phyloP scores from a whole-genome alignment of 1,284 basidiomycete species.

The Papiliotrema fonsecae region DNA sequence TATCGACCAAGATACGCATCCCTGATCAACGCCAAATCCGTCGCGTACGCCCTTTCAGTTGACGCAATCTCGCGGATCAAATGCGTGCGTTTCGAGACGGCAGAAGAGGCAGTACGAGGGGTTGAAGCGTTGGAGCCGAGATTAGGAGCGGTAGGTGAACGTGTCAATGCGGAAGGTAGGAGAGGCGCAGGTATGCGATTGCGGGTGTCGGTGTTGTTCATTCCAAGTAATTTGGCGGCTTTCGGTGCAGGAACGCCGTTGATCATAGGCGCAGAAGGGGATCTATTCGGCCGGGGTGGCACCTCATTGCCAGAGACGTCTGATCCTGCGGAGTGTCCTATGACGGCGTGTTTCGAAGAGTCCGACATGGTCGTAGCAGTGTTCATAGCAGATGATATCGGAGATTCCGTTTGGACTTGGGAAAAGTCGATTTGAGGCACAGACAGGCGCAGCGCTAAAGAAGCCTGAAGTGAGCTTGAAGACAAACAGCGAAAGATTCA shows the following conservation, averaged over 20 bases:
- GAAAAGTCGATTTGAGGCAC: not conserved
- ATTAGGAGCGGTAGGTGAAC: conserved; percentile 11
- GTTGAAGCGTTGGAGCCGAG: too few relatives aligned
- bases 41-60: conserved; percentile 81
- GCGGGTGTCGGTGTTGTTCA: not conserved
- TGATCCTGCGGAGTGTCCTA: conserved; percentile 1
- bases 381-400: not conserved
- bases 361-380: conserved; percentile 1
- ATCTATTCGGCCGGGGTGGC: conserved; percentile 6
- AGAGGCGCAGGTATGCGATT: conserved; percentile 5
- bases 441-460: not conserved
- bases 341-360: not conserved
- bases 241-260: not conserved
- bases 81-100: conserved; percentile 67
- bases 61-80: conserved; percentile 75
- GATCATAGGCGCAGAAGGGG: conserved; percentile 17
- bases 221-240: conserved; percentile 2
- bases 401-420: not conserved
- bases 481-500: too few relatives aligned
- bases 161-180: conserved; percentile 10
- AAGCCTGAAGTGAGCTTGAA: not conserved
- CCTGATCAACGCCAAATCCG: conserved; percentile 75
- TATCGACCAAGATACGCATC: conserved; percentile 64
- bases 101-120: conserved; percentile 10
- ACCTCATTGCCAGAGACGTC: not conserved